A percentile compares a stretch with the other conserved stretches of the same genome.
phyloP scores from a whole-genome alignment of 345 rosid genomes.

The Orychophragmus violaceus region DNA sequence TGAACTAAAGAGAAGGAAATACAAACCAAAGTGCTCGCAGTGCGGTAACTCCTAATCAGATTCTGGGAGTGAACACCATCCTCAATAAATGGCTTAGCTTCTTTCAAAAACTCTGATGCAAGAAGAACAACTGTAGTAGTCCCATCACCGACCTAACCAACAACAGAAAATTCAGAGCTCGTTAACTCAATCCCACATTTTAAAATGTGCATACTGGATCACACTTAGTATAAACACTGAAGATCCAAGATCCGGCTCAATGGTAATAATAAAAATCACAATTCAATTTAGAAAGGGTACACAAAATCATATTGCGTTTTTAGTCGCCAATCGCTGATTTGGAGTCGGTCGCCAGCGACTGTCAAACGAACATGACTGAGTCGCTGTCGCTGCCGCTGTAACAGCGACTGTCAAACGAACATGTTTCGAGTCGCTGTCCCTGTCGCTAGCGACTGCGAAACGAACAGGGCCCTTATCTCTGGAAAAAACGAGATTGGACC shows the following conservation, averaged over 20 bases:
- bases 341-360: too few relatives aligned
- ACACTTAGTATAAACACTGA: not conserved
- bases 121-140: constrained; percentile 95
- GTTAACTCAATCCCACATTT: not conserved
- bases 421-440: too few relatives aligned
- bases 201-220: constrained; percentile 10
- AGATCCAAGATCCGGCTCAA: constrained; percentile 11
- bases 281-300: not conserved
- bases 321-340: too few relatives aligned
- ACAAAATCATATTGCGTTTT: too few relatives aligned
- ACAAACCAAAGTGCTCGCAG: constrained; percentile 67
- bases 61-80: constrained; percentile 98
- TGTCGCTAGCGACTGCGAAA: too few relatives aligned
- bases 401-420: too few relatives aligned
- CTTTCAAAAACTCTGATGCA: constrained; percentile 88
- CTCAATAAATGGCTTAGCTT: constrained; percentile 95
- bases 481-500: not conserved
- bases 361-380: too few relatives aligned
- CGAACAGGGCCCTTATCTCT: too few relatives aligned
- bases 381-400: too few relatives aligned
- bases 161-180: constrained; percentile 9
- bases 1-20: not conserved
- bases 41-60: constrained; percentile 80
- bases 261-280: not conserved
- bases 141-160: constrained; percentile 87